These are phyloP conservation scores for Rhynchosporium graminicola DNA, from an alignment of 2,329 filamentous ascomycete genomes.

Conservation along the genomic window DNA sequence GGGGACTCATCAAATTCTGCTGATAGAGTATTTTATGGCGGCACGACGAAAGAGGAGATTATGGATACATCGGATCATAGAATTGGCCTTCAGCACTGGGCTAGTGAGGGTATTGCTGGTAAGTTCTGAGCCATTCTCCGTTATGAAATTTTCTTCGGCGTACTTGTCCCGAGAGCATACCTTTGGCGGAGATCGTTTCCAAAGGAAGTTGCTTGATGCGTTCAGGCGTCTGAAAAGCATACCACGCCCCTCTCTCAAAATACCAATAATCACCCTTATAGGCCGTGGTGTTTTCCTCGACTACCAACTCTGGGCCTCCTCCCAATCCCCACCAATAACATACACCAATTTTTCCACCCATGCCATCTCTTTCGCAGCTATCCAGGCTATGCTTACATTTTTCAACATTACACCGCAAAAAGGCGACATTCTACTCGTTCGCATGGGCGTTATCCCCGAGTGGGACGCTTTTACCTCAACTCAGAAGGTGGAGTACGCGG, in stretches of 20 bases:
- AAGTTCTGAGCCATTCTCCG: conserved; percentile 9
- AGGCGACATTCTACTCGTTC: conserved; percentile 56
- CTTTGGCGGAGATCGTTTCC: too few relatives aligned
- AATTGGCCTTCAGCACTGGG: conserved; percentile 52
- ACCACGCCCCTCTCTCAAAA: too few relatives aligned
- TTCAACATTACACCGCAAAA: conserved; percentile 47
- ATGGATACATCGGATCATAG: conserved; percentile 46
- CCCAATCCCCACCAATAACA: conserved; percentile 36
- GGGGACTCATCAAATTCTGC: conserved; percentile 29
- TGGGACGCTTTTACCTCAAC: conserved; percentile 44
- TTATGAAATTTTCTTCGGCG: background rate
- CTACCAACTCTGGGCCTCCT: conserved; percentile 48
- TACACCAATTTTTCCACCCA: conserved; percentile 47
- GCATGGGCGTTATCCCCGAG: conserved; percentile 45
- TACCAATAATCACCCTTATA: conserved; percentile 24
- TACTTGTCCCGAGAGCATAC: too few relatives aligned
- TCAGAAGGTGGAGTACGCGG: conserved; percentile 37
- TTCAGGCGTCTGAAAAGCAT: background rate
- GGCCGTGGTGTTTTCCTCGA: conserved; percentile 55
- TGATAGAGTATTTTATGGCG: conserved; percentile 51
- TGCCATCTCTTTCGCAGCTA: conserved; percentile 42
- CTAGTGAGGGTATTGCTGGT: conserved; percentile 49
- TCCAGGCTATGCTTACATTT: conserved; percentile 45
- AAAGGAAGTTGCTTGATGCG: too few relatives aligned
- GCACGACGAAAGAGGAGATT: conserved; percentile 49